A percentile compares a stretch with the other conserved stretches of the same genome.
These are phyloP conservation scores for Globisporangium solare DNA, from an alignment of 352 stramenopile species.

Conservation along the genomic window DNA sequence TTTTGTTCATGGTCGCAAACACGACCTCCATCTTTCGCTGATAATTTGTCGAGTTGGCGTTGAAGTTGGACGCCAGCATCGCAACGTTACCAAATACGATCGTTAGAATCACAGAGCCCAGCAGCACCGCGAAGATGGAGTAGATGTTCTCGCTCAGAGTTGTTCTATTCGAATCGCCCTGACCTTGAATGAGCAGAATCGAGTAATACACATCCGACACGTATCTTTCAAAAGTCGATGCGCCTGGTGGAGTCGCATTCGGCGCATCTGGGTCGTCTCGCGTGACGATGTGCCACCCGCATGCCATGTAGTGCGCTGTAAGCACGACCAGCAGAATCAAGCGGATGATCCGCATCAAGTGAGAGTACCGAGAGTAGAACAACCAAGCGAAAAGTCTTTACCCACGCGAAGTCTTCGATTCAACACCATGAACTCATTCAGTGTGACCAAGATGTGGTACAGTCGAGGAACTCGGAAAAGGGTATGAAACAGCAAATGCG, in stretches of 20 bases:
- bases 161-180: conserved; percentile 27
- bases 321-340: conserved; percentile 8
- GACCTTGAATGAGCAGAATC: conserved; percentile 48
- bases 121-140: conserved; percentile 29
- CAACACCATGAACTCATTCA: conserved; percentile 4
- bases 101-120: conserved; percentile 45
- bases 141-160: conserved; percentile 37
- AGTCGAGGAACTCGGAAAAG: conserved; percentile 6
- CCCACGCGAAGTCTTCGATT: not conserved
- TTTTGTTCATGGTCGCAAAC: conserved; percentile 44
- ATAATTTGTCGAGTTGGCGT: conserved; percentile 48
- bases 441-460: not conserved
- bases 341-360: conserved; percentile 10
- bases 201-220: conserved; percentile 35
- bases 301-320: conserved; percentile 12
- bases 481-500: conserved; percentile 9
- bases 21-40: conserved; percentile 64
- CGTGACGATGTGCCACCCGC: conserved; percentile 2
- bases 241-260: not conserved
- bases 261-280: not conserved
- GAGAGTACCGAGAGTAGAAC: conserved; percentile 13
- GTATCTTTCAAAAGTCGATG: conserved; percentile 18
- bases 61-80: conserved; percentile 59
- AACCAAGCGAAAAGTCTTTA: conserved; percentile 7
- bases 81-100: conserved; percentile 62